Evolutionary conservation across 2,329 filamentous ascomycete genomes (phyloP), one percentile per base, ranked within the genome.

Genomic region (Penicillium verrucosum): DNA sequence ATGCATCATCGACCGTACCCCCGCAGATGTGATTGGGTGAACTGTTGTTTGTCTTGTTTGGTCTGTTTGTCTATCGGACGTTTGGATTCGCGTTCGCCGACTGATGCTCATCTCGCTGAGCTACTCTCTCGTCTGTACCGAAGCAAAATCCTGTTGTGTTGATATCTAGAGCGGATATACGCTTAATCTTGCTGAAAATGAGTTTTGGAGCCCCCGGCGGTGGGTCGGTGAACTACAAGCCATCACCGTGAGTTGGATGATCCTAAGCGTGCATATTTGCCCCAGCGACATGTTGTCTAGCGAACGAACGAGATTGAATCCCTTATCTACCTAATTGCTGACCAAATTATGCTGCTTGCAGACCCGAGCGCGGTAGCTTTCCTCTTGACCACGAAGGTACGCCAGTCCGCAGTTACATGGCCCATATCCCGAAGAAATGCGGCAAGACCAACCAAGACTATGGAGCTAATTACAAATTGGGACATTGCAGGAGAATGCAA

Each of bases 361-460:
- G 90, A 56, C 93, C 93, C 5, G 89, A 97, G 73, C 87, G 92
- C 67, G 93, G 93, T 54, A 95, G 90, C 68, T 97, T 97, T 70
- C 93, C 93, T n/a, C 85, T 97, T 54, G 93, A 97, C 75, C 92
- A 97, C 68, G 92, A 96, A 74, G 91, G 85, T 87, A 77, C 36
- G 25, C 29, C 10, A 29, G 14, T 18, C 25, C 29, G 10, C 51
- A 27, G 7, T 14, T 18, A 9, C 42, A 34, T 6, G 16, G n/a
- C n/a, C 9, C 23, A 54, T 23, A 18, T 14, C 11, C 30, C 21
- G 23, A 41, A 45, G 23, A 48, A 32, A 37, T 21, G 12, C n/a
- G 8, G 36, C 48, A 34, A 46, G 27, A 25, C 27, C 5, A 41
- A n/a, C 34, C 9, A 43, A 32, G 7, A 25, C n/a, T 42, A 34